These are phyloP conservation scores for Leucocoprinus leucothites DNA, from an alignment of 768 basidiomycete species.

Conservation along the genomic window DNA sequence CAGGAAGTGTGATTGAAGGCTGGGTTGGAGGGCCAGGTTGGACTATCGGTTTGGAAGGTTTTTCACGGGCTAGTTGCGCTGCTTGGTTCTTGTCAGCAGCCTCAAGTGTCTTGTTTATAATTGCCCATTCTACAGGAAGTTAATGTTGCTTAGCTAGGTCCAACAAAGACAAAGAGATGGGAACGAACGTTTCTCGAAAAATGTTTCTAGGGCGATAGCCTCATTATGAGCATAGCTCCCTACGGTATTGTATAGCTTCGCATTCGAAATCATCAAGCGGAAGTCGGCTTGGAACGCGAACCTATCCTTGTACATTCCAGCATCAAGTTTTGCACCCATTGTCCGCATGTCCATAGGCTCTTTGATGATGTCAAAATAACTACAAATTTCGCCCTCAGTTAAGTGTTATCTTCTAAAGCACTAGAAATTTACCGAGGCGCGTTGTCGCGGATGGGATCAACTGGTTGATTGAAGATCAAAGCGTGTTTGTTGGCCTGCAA, in stretches of 20 bases:
- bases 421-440: conserved; percentile 69
- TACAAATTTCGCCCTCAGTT: conserved; percentile 27
- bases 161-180: not conserved
- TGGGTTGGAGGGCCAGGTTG: conserved; percentile 10
- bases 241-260: conserved; percentile 77
- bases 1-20: conserved; percentile 33
- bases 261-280: conserved; percentile 83
- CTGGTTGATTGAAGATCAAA: conserved; percentile 76
- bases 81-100: conserved; percentile 51
- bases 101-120: conserved; percentile 82
- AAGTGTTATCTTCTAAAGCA: not conserved
- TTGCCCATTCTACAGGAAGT: conserved; percentile 70
- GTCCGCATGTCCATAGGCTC: conserved; percentile 95
- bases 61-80: conserved; percentile 10
- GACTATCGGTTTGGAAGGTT: conserved; percentile 6
- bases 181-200: conserved; percentile 85
- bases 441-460: conserved; percentile 92
- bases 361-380: conserved; percentile 89
- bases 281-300: conserved; percentile 86
- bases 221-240: conserved; percentile 74
- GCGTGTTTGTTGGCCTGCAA: conserved; percentile 73
- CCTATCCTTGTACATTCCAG: conserved; percentile 82
- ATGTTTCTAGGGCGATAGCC: conserved; percentile 69
- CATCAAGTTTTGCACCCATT: conserved; percentile 81
- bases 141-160: conserved; percentile 1